Base-by-base conservation (phyloP, 441 rosid genomes). In the Theobroma grandiflorum region DNA sequence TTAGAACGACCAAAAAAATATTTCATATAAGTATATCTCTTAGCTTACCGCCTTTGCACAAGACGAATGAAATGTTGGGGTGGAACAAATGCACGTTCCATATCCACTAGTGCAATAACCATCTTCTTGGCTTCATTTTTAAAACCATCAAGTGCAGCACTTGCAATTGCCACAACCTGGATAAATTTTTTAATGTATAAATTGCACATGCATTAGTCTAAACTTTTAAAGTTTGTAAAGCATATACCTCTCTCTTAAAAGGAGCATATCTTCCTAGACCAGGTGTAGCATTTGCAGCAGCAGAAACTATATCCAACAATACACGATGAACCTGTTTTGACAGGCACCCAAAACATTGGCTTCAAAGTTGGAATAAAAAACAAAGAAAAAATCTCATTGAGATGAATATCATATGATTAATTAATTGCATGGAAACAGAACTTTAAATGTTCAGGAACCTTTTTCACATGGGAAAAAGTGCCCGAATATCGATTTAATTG, bases 1-100 rank as follows among this genome's bases (percentile, higher is more conserved):
- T 14, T 8, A 47, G n/a, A 42, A 38, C 20, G 20, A 66, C 37
- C 49, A 65, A 8, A 14, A 59, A 33, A 71, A 20, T 58, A n/a
- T 43, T n/a, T 37, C 38, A 70, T 9, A 70, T 20, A 20, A 49
- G 37, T 1, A 16, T 15, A 64, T 55, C 71, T 66, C 63, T 22
- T 14, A 61, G 12, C 49, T 49, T 89, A 94, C 99, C 98, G 85
- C 81, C 99, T 91, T 76, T 96, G 99, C 82, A 96, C 96, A 83
- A 96, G 84, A 73, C 99, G 98, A 81, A 96, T 96, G 86, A 96
- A 96, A 83, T 94, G 98, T 75, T 96, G 99, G 72, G 99, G 98
- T 67, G 99, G 99, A 78, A 96, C 99, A 87, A 96, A 96, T 40
- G 90, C 98, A 66, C 99, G 98, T 86, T 96, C 99, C 99, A 96